A percentile compares a stretch with the other conserved stretches of the same genome.
These are phyloP conservation scores for Spencermartinsiella ligniputridi DNA, from an alignment of 1,139 yeast genomes.

Conservation along the genomic window DNA sequence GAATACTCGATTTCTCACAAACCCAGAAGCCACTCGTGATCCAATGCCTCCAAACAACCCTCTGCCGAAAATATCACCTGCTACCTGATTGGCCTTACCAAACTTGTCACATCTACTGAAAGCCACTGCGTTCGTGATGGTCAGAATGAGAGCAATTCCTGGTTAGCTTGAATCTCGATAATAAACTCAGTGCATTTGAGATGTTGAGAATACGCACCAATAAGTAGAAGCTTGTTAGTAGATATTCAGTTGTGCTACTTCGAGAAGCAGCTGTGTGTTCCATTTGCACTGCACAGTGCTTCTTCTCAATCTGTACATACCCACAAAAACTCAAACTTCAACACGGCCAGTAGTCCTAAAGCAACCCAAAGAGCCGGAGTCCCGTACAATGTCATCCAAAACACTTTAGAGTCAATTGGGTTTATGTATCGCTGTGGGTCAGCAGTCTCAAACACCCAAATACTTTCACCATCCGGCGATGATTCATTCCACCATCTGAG, in stretches of 20 bases:
- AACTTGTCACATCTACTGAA: constrained; percentile 89
- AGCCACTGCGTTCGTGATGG: constrained; percentile 80
- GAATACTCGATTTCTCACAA: constrained; percentile 5
- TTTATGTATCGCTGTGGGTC: constrained; percentile 79
- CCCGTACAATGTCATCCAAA: constrained; percentile 75
- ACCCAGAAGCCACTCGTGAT: constrained; percentile 16
- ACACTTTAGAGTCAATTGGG: constrained; percentile 84
- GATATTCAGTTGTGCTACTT: too few relatives aligned
- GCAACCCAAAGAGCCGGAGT: constrained; percentile 74
- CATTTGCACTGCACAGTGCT: too few relatives aligned
- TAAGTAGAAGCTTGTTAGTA: constrained; percentile 28
- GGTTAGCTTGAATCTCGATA: constrained; percentile 9
- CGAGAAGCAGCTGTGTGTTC: not conserved
- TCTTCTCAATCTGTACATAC: constrained; percentile 39
- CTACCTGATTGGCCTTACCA: constrained; percentile 67
- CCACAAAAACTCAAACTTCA: constrained; percentile 75
- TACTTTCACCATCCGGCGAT: constrained; percentile 53
- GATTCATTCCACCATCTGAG: constrained; percentile 88
- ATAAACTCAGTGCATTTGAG: too few relatives aligned
- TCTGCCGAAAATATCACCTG: constrained; percentile 41
- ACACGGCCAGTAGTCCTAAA: constrained; percentile 68
- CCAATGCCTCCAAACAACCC: constrained; percentile 27
- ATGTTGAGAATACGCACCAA: constrained; percentile 20
- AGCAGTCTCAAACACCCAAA: constrained; percentile 88
- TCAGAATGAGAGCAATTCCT: constrained; percentile 61